These are phyloP conservation scores for Ustilago bromivora DNA, from an alignment of 1,284 basidiomycete genomes.

Conservation along the genomic window DNA sequence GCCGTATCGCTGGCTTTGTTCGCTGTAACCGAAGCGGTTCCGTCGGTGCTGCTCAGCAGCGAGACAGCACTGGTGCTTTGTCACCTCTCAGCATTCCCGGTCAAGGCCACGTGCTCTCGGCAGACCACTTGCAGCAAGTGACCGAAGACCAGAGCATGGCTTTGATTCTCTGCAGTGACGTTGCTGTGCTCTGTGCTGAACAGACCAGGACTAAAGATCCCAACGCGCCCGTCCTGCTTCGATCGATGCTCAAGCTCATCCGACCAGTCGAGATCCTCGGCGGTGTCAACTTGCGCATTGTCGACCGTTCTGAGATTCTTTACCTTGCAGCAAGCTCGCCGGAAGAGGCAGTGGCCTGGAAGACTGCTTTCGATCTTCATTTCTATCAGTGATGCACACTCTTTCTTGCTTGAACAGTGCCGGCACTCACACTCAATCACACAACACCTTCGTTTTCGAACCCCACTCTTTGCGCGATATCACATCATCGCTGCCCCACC, in stretches of 20 bases:
- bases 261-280: constrained; percentile 50
- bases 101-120: constrained; percentile 76
- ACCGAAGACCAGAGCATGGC: constrained; percentile 54
- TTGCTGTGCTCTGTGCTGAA: constrained; percentile 88
- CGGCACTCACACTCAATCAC: not conserved
- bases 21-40: constrained; percentile 32
- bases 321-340: constrained; percentile 51
- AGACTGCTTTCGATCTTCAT: constrained; percentile 56
- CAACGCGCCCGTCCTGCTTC: constrained; percentile 29
- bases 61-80: constrained; percentile 5
- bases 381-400: constrained; percentile 29
- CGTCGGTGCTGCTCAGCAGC: constrained; percentile 9
- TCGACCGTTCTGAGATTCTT: constrained; percentile 52
- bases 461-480: constrained; percentile 7
- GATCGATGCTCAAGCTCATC: constrained; percentile 31
- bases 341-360: constrained; percentile 54
- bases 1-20: constrained; percentile 85
- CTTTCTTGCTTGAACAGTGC: not conserved
- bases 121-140: constrained; percentile 81
- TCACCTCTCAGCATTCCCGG: constrained; percentile 3
- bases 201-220: constrained; percentile 58
- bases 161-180: constrained; percentile 85
- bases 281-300: constrained; percentile 49
- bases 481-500: not conserved
- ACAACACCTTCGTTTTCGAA: constrained; percentile 5